Base-by-base conservation (phyloP, 805 yeast genomes). In the Teunomyces lycoperdinae region DNA sequence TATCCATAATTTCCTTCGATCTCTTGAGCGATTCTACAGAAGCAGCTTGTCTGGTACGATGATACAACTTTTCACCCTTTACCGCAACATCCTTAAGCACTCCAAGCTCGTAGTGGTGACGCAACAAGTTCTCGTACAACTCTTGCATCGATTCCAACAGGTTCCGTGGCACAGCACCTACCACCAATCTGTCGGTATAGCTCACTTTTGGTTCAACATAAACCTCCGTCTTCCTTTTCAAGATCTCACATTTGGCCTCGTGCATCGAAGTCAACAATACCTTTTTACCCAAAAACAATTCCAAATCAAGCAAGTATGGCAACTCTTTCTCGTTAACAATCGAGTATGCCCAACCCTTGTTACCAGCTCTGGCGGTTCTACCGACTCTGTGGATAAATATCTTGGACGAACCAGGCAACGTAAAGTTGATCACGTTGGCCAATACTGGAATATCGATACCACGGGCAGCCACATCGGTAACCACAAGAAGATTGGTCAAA, bases 341-440 rank as follows among this genome's bases (percentile, higher is more conserved):
- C 2, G 97, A 85, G 64, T 88, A 94, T 0, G 99, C 99, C 96
- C 97, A 90, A 62, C 99, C 99, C 57, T 79, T 83, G 64, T 89
- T 86, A 64, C 99, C 99, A 7, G 99, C 99, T 78, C 99, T 87
- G 9, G 99, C 99, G 41, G 99, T 94, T 78, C 99, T 85, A 67
- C 99, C 99, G 42, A 94, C 98, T 71, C 99, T 83, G 70, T 94
- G 99, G 47, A 94, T 80, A 67, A 94, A 94, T 50, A 92, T 87
- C 67, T 95, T 94, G 3, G 97, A 89, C 1, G 95, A 85, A 1
- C 89, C 86, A 9, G 98, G 98, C 50, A 94, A 75, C 1, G 96
- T 83, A 67, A 80, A 94, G 66, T 94, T 94, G 56, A 94, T 79
- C 45, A 94, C 99, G 62, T 95, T 91, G 5, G 98, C 96, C 62